Base-by-base conservation (phyloP, 1,139 yeast species). In the Sugiyamaella sp. region DNA sequence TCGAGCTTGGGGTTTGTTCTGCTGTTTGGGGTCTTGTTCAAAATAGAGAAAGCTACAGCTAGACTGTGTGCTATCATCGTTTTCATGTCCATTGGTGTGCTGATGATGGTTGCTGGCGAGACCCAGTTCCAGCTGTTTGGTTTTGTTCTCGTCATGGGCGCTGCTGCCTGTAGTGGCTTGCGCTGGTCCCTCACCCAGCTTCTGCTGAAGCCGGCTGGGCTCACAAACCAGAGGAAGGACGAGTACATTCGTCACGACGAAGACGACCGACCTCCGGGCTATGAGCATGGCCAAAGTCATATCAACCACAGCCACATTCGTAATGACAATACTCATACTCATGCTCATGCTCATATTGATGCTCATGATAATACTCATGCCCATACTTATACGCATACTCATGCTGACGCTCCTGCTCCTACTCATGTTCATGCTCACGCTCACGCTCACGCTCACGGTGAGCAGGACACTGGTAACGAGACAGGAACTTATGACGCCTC, bases 181-280 rank as follows among this genome's bases (percentile, higher is more conserved):
- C 79, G 99, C 61, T 93, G 99, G 99, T 91, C 96, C 1, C 80
- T 90, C 61, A 90, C 98, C 2, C 98, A 93, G 68, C 70, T 93
- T 25, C 76, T 91, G 16, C 74, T 93, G 54, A 50, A 32, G 14
- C 22, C 50, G n/a, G 43, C 39, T n/a, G 48, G 35, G 22, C 38
- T 17, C 5, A 14, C 45, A 19, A 20, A 9, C 43, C 24, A 10
- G 10, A 24, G 29, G 29, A 24, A 24, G 29, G 9, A 24, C 10
- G 10, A 10, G 9, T 24, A 24, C 29, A 10, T 6, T 24, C 29
- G 9, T 24, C 9, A 6, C 29, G 9, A 24, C 10, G 29, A 24
- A 6, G 10, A 24, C 29, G 10, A 24, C 29, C 29, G 29, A 6
- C 9, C 5, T 24, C 10, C 5, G 9, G 14, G n/a, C 35, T 14